phyloP scores from a whole-genome alignment of 2,329 filamentous ascomycete genomes.

The Colletotrichum caudatum region DNA sequence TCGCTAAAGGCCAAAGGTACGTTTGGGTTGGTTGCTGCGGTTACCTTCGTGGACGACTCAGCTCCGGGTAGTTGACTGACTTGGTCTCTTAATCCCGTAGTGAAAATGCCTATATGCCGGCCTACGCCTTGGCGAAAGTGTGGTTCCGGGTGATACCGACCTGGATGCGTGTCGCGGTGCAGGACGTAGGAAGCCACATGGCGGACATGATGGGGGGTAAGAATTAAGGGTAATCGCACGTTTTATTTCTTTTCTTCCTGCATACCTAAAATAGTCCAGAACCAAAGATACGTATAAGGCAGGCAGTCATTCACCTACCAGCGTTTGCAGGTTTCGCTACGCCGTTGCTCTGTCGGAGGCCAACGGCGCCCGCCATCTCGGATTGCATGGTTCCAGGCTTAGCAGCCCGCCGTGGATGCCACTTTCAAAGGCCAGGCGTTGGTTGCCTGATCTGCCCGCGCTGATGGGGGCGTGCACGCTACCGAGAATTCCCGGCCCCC shows the following conservation, averaged over 20 bases:
- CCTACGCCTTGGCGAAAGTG: not conserved
- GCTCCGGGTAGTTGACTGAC: not conserved
- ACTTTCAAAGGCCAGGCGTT: slow-evolving; percentile 2
- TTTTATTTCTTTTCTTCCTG: no score
- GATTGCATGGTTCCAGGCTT: slow-evolving; percentile 10
- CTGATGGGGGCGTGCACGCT: not conserved
- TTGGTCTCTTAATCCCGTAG: not conserved
- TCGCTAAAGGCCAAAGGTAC: not conserved
- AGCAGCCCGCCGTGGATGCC: slow-evolving; percentile 2
- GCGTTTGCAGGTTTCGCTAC: not conserved
- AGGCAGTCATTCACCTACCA: no score
- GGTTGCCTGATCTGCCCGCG: slow-evolving; percentile 11
- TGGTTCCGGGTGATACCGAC: not conserved
- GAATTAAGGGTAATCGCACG: not conserved
- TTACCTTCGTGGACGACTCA: not conserved
- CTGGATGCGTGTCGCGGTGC: not conserved
- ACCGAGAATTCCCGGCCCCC: no score
- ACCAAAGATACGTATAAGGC: not conserved
- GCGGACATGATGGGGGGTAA: not conserved
- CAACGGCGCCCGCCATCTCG: not conserved
- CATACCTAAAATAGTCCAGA: not conserved
- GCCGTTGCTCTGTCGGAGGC: not conserved
- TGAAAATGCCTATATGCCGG: not conserved
- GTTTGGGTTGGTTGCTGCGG: not conserved
- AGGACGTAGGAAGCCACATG: not conserved